Percentiles rank a stretch among this genome's conserved stretches.
These are phyloP conservation scores for Cercospora sesami DNA, from an alignment of 2,329 filamentous ascomycete genomes.

Conservation along the genomic window DNA sequence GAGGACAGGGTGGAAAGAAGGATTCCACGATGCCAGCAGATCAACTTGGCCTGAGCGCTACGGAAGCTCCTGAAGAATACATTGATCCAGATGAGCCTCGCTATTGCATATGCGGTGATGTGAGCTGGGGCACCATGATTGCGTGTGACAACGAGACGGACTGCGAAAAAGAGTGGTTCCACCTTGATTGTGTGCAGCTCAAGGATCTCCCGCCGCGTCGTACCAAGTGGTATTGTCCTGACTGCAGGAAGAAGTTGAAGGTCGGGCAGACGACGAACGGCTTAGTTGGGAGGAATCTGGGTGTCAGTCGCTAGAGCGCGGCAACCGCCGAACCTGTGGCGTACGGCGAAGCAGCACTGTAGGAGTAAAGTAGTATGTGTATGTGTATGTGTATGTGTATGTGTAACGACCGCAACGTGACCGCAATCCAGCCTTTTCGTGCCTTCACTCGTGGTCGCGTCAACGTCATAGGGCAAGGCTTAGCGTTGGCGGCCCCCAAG, in stretches of 20 bases:
- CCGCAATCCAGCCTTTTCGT: background rate
- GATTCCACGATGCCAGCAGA: slow-evolving; percentile 23
- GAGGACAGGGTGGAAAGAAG: slow-evolving; percentile 20
- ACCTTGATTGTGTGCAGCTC: slow-evolving; percentile 73
- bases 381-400: background rate
- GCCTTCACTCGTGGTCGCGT: background rate
- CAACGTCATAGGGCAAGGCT: slow-evolving; percentile 1
- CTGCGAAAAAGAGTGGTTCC: slow-evolving; percentile 84
- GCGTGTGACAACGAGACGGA: slow-evolving; percentile 75
- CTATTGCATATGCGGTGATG: slow-evolving; percentile 77
- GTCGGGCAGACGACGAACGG: slow-evolving; percentile 36
- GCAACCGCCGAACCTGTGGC: background rate
- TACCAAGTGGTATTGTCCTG: slow-evolving; percentile 82
- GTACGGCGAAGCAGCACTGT: background rate
- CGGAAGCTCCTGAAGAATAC: slow-evolving; percentile 36
- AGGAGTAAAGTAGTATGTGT: background rate
- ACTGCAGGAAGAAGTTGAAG: slow-evolving; percentile 61
- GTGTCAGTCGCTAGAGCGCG: background rate
- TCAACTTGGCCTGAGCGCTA: slow-evolving; percentile 11
- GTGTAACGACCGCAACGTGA: background rate
- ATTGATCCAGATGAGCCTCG: slow-evolving; percentile 74
- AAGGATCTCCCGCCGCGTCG: slow-evolving; percentile 67
- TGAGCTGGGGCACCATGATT: slow-evolving; percentile 82
- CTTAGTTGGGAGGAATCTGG: slow-evolving; percentile 31
- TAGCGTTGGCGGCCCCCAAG: slow-evolving; percentile 1